Percentiles rank a stretch among this genome's conserved stretches.
Evolutionary conservation across 345 rosid species (phyloP).

Genomic region (Pistacia integerrima): DNA sequence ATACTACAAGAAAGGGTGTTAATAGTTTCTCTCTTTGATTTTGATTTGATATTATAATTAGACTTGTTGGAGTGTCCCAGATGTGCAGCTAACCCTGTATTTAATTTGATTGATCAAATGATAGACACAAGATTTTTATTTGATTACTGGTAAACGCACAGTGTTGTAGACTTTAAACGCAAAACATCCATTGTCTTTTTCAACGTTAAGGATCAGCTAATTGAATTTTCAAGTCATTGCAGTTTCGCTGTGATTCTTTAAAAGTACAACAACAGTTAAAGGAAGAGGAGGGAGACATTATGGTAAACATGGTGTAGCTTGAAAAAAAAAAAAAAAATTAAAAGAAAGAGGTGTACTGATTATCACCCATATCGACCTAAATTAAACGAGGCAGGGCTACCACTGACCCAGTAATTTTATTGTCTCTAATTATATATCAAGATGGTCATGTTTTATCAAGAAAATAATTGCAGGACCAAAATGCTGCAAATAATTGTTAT

Average conservation of each 20-base stretch:
- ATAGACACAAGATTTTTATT: too few species aligned
- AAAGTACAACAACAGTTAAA: too few species aligned
- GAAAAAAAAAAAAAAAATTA: too few species aligned
- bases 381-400: background rate
- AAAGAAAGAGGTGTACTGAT: too few species aligned
- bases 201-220: background rate
- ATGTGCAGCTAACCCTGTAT: background rate
- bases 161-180: background rate
- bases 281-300: too few species aligned
- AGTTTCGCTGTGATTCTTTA: too few species aligned
- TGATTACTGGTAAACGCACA: background rate
- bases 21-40: slow-evolving; percentile 11
- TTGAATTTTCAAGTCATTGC: background rate
- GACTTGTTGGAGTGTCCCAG: background rate
- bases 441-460: slow-evolving; percentile 1
- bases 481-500: background rate
- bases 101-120: background rate
- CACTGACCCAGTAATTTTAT: background rate
- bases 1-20: slow-evolving; percentile 30
- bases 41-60: background rate
- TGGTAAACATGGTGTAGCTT: too few species aligned
- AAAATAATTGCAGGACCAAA: background rate
- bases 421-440: background rate
- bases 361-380: too few species aligned
- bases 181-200: background rate